Percentiles rank a stretch among this genome's conserved stretches.
These are phyloP conservation scores for Dissoconium aciculare DNA, from an alignment of 2,329 filamentous ascomycete genomes.

Conservation along the genomic window DNA sequence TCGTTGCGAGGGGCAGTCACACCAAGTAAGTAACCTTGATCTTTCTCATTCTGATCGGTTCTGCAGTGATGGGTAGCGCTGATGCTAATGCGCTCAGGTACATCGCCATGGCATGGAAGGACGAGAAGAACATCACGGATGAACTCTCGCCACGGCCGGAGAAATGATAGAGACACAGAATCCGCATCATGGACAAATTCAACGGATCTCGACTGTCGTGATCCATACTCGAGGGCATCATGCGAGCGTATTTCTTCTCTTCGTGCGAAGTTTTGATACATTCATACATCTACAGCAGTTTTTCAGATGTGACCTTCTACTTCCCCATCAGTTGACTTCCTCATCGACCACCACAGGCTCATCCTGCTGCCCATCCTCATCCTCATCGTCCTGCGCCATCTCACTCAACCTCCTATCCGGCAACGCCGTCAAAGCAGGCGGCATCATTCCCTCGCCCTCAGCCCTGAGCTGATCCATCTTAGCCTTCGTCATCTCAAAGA, in stretches of 20 bases:
- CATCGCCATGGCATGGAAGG: constrained; percentile 45
- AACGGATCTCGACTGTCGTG: no score
- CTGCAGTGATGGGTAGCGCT: no score
- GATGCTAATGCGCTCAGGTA: no score
- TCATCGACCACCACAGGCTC: constrained; percentile 16
- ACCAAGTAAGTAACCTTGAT: constrained; percentile 43
- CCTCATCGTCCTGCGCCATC: constrained; percentile 10
- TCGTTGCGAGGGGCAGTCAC: constrained; percentile 51
- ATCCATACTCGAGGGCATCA: no score
- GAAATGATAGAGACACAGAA: no score
- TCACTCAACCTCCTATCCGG: constrained; percentile 1
- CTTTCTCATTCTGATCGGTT: no score
- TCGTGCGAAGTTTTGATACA: no score
- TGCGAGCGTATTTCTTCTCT: no score
- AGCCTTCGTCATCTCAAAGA: constrained; percentile 83
- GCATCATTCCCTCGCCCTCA: constrained; percentile 19
- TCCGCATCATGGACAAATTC: no score
- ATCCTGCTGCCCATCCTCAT: constrained; percentile 22
- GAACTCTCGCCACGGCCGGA: constrained; percentile 34
- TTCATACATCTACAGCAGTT: no score
- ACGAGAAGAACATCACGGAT: constrained; percentile 46
- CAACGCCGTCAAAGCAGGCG: constrained; percentile 8
- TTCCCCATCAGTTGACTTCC: no score
- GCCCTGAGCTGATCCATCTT: constrained; percentile 45
- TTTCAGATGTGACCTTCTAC: no score